Evolutionary conservation across 805 yeast species (phyloP), one percentile per base, ranked within the genome.

Genomic region (Pichia exigua): DNA sequence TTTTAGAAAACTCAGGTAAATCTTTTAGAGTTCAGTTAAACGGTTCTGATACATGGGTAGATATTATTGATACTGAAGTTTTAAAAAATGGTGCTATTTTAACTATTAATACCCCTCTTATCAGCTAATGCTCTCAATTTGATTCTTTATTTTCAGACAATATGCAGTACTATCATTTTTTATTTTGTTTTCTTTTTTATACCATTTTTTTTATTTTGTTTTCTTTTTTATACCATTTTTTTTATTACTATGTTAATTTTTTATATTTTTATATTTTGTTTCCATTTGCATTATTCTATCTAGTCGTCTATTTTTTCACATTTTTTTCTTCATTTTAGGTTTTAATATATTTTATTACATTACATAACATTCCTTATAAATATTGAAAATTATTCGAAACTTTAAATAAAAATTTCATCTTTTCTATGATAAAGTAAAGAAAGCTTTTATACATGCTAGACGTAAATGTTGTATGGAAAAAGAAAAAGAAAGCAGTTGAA

Each of bases 61-160:
- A 65, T 35, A 72, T 77, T 11, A 49, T 60, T 22, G 59, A 56
- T 12, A 68, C 73, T 38, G 70, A 69, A 32, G 58, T 66, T 18
- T 70, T 71, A 45, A 68, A 67, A 26, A 77, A 77, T 54, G 82
- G 82, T 53, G 78, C 73, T 11, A 62, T 77, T 22, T 59, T 77
- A 48, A 61, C 73, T 7, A 66, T 77, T 44, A 69, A 42, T 21
- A 38, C 35, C 8, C 15, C 45, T 17, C 32, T 46, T 27, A 18
- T 42, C n/a, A 20, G 18, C 35, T 24, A 17, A 30, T 17, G 18
- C 11, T 32, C 26, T 24, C 26, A 7, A 24, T 32, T 32, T 26
- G 3, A 9, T 11, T 15, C 4, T 17, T 20, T 17, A 9, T 13
- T 39, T 21, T 9, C 28, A 21, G 10, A 11, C 24, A 17, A 5